These are phyloP conservation scores for Globisporangium carolinianum DNA, from an alignment of 352 stramenopile species.

Conservation along the genomic window DNA sequence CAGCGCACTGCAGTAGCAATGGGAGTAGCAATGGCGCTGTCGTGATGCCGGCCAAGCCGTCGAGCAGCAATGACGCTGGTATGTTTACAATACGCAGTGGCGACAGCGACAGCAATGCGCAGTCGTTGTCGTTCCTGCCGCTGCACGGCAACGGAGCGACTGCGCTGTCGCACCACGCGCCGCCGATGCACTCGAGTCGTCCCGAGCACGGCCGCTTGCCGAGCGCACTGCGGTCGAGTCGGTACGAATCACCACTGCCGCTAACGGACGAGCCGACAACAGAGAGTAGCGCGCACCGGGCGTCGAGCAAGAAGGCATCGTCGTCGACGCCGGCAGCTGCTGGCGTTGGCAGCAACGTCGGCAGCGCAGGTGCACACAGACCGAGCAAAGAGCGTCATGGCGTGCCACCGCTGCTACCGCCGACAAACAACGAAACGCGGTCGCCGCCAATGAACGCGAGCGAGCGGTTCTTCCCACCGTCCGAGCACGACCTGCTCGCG, in stretches of 20 bases:
- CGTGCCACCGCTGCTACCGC: neutral
- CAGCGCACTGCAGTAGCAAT: neutral
- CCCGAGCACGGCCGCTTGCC: slow-evolving; percentile 24
- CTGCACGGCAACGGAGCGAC: neutral
- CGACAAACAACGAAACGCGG: slow-evolving; percentile 14
- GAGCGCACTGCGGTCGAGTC: slow-evolving; percentile 26
- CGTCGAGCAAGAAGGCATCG: slow-evolving; percentile 5
- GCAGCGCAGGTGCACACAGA: slow-evolving; percentile 3
- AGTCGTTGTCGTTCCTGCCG: slow-evolving; percentile 1
- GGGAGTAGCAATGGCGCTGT: neutral
- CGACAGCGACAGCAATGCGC: neutral
- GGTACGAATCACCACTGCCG: slow-evolving; percentile 6
- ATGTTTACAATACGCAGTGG: slow-evolving; percentile 8
- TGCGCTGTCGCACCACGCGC: slow-evolving; percentile 1
- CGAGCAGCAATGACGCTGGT: slow-evolving; percentile 17
- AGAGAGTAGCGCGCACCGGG: slow-evolving; percentile 11
- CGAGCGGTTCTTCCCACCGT: slow-evolving; percentile 14
- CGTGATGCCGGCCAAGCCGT: slow-evolving; percentile 8
- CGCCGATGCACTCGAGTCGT: slow-evolving; percentile 14
- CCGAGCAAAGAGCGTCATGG: slow-evolving; percentile 2
- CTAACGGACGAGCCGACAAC: slow-evolving; percentile 6
- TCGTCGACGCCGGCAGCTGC: neutral
- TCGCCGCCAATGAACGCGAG: slow-evolving; percentile 3
- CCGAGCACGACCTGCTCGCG: slow-evolving; percentile 31
- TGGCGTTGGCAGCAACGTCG: slow-evolving; percentile 2